A percentile compares a stretch with the other conserved stretches of the same genome.
These are phyloP conservation scores for Lentinus brumalis DNA, from an alignment of 768 basidiomycete genomes.

Conservation along the genomic window DNA sequence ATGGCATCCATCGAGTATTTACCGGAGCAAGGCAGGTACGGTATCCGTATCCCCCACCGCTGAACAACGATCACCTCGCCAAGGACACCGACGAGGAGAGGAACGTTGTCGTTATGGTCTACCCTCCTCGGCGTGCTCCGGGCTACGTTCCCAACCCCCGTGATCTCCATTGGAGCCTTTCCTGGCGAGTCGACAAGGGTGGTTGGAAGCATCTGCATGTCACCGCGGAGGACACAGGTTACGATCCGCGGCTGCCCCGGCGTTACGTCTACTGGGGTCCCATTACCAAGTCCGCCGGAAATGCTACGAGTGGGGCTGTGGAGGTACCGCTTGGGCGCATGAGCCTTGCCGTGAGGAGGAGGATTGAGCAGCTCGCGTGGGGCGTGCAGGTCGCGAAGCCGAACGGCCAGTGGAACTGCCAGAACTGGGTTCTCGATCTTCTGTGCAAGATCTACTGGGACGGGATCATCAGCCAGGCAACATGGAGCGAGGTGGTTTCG, in stretches of 20 bases:
- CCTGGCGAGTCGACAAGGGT: background rate
- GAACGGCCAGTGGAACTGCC: slow-evolving; percentile 1
- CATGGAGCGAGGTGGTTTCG: background rate
- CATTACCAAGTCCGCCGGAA: background rate
- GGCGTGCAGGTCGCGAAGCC: background rate
- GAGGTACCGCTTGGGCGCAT: background rate
- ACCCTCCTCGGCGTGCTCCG: too few species aligned
- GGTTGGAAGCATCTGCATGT: background rate
- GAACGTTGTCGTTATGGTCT: too few species aligned
- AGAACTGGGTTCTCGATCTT: slow-evolving; percentile 1
- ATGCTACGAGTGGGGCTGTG: background rate
- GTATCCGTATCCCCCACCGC: too few species aligned
- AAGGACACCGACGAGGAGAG: too few species aligned
- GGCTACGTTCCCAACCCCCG: too few species aligned
- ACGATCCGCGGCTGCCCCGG: background rate
- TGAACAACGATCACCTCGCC: too few species aligned
- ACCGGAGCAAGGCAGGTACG: too few species aligned
- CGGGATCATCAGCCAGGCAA: background rate
- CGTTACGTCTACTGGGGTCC: slow-evolving; percentile 3
- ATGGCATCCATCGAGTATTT: too few species aligned
- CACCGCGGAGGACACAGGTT: background rate
- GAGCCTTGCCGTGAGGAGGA: background rate
- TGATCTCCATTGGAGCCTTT: background rate
- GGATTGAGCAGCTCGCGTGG: background rate
- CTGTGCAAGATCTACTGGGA: background rate